Evolutionary conservation across 208 protist species (phyloP).

Genomic region (Naegleria lovaniensis): DNA sequence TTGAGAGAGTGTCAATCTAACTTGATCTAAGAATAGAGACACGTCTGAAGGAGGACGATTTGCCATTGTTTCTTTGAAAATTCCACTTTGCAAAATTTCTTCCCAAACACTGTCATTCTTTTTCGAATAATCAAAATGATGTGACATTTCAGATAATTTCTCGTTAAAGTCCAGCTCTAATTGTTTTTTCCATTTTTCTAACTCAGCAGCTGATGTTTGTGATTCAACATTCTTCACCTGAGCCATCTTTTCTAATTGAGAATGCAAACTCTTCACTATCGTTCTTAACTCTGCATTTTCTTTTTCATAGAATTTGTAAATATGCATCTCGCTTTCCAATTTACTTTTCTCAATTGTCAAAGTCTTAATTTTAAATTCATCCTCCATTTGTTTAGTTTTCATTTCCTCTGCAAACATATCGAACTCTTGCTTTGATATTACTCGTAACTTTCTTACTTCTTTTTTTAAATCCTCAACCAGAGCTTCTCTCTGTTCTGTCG

Average conservation of each 20-base stretch:
- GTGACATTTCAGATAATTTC: not conserved
- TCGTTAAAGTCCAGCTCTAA: not conserved
- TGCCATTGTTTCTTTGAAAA: not conserved
- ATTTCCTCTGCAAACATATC: constrained; percentile 19
- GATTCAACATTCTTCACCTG: not conserved
- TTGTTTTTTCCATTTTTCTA: constrained; percentile 16
- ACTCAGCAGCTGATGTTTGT: not conserved
- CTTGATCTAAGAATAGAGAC: not conserved
- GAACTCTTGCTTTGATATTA: constrained; percentile 13
- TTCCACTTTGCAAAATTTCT: not conserved
- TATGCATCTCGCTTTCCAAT: not conserved
- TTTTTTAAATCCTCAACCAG: not conserved
- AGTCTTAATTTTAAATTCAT: not conserved
- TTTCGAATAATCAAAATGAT: not conserved
- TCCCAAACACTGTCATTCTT: not conserved
- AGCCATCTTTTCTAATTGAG: not conserved
- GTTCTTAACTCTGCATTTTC: not conserved
- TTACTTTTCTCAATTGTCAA: not conserved
- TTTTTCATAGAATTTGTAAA: constrained; percentile 15
- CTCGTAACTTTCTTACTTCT: not conserved
- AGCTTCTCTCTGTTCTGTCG: not conserved
- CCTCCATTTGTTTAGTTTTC: constrained; percentile 14
- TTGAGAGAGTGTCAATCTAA: not conserved
- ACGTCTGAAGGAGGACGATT: not conserved
- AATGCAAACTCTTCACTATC: not conserved